phyloP scores from a whole-genome alignment of 768 basidiomycete genomes.

The Sarcodon sp. region DNA sequence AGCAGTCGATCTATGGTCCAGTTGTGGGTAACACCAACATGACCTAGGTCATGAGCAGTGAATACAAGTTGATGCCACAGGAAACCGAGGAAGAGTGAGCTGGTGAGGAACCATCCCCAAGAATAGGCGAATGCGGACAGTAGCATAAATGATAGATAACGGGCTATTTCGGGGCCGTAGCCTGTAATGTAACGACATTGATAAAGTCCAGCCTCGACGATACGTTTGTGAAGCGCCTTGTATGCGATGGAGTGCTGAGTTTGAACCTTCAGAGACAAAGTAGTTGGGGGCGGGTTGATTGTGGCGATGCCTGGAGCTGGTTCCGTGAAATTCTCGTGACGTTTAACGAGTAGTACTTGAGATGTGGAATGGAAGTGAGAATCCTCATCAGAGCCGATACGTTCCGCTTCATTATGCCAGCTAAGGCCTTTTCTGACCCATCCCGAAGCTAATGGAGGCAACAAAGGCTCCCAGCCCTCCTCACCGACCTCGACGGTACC shows the following conservation, averaged over 20 bases:
- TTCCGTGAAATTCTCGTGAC: constrained; percentile 1
- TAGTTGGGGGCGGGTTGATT: constrained; percentile 39
- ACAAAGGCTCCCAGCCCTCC: constrained; percentile 55
- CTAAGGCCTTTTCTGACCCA: constrained; percentile 51
- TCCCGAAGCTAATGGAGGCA: constrained; percentile 80
- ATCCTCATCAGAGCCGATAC: constrained; percentile 21
- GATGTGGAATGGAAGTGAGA: constrained; percentile 16
- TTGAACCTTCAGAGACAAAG: constrained; percentile 44
- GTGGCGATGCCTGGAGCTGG: constrained; percentile 26
- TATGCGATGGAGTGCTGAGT: constrained; percentile 66
- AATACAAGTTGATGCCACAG: constrained; percentile 96
- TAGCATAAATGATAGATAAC: constrained; percentile 56
- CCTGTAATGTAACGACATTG: constrained; percentile 72
- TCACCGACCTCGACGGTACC: constrained; percentile 50
- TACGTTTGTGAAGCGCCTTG: constrained; percentile 59
- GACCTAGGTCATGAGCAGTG: constrained; percentile 87
- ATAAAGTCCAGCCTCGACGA: constrained; percentile 77
- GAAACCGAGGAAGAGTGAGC: constrained; percentile 74
- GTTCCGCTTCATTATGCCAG: constrained; percentile 55
- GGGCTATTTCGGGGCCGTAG: constrained; percentile 80
- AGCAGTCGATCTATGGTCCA: constrained; percentile 74
- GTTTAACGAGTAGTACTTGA: constrained; percentile 52
- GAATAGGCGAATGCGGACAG: constrained; percentile 50
- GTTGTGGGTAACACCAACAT: constrained; percentile 84
- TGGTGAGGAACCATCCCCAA: constrained; percentile 52